Evolutionary conservation across 345 rosid species (phyloP), one percentile per base, ranked within the genome.

Genomic region (Garcia nutans): DNA sequence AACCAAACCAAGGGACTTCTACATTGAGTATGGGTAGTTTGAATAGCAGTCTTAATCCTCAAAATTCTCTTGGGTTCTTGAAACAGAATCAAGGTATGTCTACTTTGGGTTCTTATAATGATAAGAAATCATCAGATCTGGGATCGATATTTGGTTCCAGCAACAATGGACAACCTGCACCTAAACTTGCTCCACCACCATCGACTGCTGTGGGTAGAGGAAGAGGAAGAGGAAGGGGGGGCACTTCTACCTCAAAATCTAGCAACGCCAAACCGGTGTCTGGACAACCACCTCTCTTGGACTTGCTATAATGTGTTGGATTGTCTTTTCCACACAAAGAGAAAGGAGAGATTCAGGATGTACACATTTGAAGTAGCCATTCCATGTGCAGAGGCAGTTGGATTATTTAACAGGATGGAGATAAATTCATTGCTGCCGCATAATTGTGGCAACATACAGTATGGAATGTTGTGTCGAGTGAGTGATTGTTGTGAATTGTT

Each of bases 111-210:
- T 31, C 82, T 64, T 85, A 77, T 77, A 85, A 68, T 58, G 86
- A 86, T 54, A 89, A 85, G 68, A 90, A 89, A 82, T 54, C 90
- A 63, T 72, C 85, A 74, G 93, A 88, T 85, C 78, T 91, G 44
- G 91, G 87, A 44, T 91, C 98, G 44, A 90, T 89, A 79, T 91
- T 89, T 75, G 71, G 88, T 85, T 85, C 93, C 57, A 86, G 82
- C 85, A 90, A 83, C 82, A 86, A 83, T 3, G 91, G 84, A 42
- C 86, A 81, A 59, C 28, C 87, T 2, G 92, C 99, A 41, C 85
- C 87, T 41, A 92, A 84, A 84, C 94, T 96, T 61, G 97, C 99
- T 17, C 97, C 98, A 1, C 99, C 99, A 8, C 99, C 99, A 22
- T 85, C 82, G 60, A 65, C 82, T 74, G 91, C 89, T 19, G 91